A percentile compares a stretch with the other conserved stretches of the same genome.
Conservation (phyloP, 495 filamentous ascomycete species). For the Glonium stellatum region DNA sequence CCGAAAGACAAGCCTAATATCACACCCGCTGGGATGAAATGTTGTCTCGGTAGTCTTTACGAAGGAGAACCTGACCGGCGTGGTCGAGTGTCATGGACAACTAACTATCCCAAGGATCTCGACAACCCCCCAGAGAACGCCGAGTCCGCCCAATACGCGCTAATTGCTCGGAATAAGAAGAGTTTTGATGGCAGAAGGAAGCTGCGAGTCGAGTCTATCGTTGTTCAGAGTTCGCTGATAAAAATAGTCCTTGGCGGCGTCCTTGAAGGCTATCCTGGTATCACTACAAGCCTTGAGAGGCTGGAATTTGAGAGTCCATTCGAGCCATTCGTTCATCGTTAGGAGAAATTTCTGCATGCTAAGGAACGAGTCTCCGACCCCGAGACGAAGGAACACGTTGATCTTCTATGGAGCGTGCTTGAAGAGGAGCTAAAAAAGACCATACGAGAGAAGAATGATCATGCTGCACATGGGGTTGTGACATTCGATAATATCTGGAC, state of each 20-base stretch:
- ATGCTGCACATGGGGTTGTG: conserved; percentile 49
- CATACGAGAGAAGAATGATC: conserved; percentile 48
- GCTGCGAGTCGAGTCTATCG: conserved; percentile 53
- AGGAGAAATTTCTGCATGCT: conserved; percentile 43
- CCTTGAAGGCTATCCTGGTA: conserved; percentile 55
- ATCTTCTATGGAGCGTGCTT: conserved; percentile 48
- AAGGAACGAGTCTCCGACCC: conserved; percentile 3
- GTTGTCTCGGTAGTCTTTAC: background rate
- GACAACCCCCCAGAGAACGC: conserved; percentile 36
- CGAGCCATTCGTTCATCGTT: conserved; percentile 58
- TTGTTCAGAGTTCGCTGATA: conserved; percentile 56
- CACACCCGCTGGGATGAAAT: background rate
- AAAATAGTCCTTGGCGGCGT: conserved; percentile 50
- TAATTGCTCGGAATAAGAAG: conserved; percentile 46
- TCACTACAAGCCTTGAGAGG: conserved; percentile 54
- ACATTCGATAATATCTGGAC: conserved; percentile 50
- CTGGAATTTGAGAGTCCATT: conserved; percentile 56
- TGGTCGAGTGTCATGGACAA: background rate
- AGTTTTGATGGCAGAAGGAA: conserved; percentile 52
- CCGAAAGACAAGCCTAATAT: background rate
- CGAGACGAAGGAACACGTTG: conserved; percentile 44
- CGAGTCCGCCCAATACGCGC: conserved; percentile 43
- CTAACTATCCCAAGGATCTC: background rate
- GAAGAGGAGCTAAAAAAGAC: conserved; percentile 51
- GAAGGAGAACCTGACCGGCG: background rate